These are phyloP conservation scores for Solanum virginianum DNA, from an alignment of 257 asterid species.

Conservation along the genomic window DNA sequence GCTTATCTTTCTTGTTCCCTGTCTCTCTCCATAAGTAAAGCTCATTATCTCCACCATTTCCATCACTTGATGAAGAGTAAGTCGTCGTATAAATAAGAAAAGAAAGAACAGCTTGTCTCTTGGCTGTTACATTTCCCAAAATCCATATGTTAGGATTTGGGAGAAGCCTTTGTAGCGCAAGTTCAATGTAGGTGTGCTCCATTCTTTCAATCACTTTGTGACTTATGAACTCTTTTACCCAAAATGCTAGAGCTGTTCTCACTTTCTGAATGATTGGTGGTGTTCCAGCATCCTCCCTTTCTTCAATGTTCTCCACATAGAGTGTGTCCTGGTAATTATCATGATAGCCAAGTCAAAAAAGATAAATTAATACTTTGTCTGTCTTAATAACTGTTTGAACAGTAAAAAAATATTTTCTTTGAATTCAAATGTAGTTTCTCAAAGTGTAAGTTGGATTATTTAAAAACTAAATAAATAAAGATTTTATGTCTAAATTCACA, in stretches of 20 bases:
- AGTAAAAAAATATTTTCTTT: no score
- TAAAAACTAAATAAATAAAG: no score
- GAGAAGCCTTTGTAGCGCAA: slow-evolving; percentile 22
- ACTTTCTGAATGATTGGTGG: no score
- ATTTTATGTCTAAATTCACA: no score
- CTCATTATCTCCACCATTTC: neutral
- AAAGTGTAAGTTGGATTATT: no score
- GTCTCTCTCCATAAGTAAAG: neutral
- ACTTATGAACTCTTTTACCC: no score
- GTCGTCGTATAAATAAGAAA: slow-evolving; percentile 4
- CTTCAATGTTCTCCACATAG: slow-evolving; percentile 29
- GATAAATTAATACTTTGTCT: no score
- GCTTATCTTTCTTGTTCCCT: slow-evolving; percentile 10
- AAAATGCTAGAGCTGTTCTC: no score
- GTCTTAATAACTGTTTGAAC: no score
- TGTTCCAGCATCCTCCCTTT: slow-evolving; percentile 50
- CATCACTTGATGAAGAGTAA: neutral
- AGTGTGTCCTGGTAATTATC: slow-evolving; percentile 24
- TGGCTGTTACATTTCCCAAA: slow-evolving; percentile 22
- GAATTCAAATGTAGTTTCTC: no score
- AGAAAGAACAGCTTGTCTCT: slow-evolving; percentile 39
- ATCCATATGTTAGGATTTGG: slow-evolving; percentile 18
- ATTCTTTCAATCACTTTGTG: slow-evolving; percentile 5
- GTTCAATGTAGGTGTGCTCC: slow-evolving; percentile 17
- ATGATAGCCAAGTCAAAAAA: neutral